Percentiles rank a stretch among this genome's conserved stretches.
Evolutionary conservation across 176 grass and related monocot species (phyloP).

Genomic region (Triticum monococcum): DNA sequence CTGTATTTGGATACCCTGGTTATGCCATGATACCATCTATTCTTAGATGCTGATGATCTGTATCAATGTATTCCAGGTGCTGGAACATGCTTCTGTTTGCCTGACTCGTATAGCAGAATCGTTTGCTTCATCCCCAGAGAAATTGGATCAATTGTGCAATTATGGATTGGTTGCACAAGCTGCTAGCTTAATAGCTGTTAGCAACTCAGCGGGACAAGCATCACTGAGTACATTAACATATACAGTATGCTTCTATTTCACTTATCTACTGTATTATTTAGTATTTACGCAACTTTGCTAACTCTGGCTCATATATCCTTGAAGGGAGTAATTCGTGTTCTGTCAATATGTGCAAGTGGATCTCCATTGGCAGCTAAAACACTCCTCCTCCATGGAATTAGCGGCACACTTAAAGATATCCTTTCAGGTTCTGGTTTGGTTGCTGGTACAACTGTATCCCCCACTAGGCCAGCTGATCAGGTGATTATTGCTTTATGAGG

Average conservation of each 20-base stretch:
- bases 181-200: constrained; percentile 66
- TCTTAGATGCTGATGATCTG: constrained; percentile 8
- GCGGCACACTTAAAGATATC: constrained; percentile 84
- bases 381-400: constrained; percentile 82
- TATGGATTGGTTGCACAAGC: constrained; percentile 87
- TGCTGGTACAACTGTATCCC: constrained; percentile 59
- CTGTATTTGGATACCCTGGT: constrained; percentile 17
- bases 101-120: constrained; percentile 77
- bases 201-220: constrained; percentile 66
- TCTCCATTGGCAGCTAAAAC: constrained; percentile 77
- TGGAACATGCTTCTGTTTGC: constrained; percentile 88
- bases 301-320: constrained; percentile 23
- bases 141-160: constrained; percentile 82
- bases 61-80: constrained; percentile 50
- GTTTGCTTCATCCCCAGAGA: constrained; percentile 69
- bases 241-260: constrained; percentile 46
- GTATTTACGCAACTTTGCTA: constrained; percentile 5
- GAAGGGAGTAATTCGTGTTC: constrained; percentile 76
- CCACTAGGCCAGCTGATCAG: constrained; percentile 82
- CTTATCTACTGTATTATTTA: neutral
- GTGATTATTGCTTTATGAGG: constrained; percentile 30
- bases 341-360: constrained; percentile 79
- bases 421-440: constrained; percentile 74
- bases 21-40: constrained; percentile 6
- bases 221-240: constrained; percentile 85